A percentile compares a stretch with the other conserved stretches of the same genome.
These are phyloP conservation scores for Trapa incisa DNA, from an alignment of 345 rosid species.

Conservation along the genomic window DNA sequence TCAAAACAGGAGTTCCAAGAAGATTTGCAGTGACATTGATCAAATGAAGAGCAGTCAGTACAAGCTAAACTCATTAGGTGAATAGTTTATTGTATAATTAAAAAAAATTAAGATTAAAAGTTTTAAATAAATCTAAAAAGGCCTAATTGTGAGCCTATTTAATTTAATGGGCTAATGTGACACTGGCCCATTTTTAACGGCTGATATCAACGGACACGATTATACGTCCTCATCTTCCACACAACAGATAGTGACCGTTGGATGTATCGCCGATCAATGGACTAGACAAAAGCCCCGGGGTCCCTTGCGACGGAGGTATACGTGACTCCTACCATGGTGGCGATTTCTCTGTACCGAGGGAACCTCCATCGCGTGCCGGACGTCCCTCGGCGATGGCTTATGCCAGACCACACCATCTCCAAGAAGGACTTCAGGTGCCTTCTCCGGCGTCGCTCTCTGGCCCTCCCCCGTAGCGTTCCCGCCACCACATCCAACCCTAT, in stretches of 20 bases:
- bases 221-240: neutral
- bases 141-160: too few relatives aligned
- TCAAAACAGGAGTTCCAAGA: too few relatives aligned
- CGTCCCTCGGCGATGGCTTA: slow-evolving; percentile 64
- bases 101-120: too few relatives aligned
- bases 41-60: neutral
- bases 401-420: slow-evolving; percentile 52
- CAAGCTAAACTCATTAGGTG: neutral
- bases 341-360: slow-evolving; percentile 84
- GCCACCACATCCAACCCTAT: slow-evolving; percentile 12
- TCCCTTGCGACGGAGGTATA: neutral
- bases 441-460: slow-evolving; percentile 47
- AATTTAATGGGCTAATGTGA: too few relatives aligned
- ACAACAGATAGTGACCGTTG: neutral
- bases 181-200: too few relatives aligned
- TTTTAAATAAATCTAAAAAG: too few relatives aligned
- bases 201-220: too few relatives aligned
- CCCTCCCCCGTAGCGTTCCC: slow-evolving; percentile 36
- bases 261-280: neutral
- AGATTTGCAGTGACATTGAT: neutral
- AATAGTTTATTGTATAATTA: too few relatives aligned
- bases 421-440: slow-evolving; percentile 56
- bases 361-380: slow-evolving; percentile 76
- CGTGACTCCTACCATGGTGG: slow-evolving; percentile 38
- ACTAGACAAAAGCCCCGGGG: neutral